These are phyloP conservation scores for Plasmopara viticola DNA, from an alignment of 352 stramenopile genomes.

Conservation along the genomic window DNA sequence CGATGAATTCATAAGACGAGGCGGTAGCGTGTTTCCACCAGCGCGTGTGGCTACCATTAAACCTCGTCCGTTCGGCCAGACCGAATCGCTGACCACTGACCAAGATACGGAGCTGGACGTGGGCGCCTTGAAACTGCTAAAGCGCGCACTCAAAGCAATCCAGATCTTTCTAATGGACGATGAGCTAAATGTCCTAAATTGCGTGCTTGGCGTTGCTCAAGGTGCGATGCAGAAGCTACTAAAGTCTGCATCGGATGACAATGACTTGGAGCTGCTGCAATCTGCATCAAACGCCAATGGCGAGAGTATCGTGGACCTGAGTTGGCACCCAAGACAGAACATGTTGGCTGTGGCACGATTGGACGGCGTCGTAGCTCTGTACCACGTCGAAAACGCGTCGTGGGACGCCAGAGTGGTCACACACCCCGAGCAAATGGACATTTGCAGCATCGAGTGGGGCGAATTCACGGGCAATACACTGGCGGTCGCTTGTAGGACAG, in stretches of 20 bases:
- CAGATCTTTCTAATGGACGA: constrained; percentile 56
- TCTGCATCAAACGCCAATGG: constrained; percentile 2
- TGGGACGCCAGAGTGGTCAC: constrained; percentile 65
- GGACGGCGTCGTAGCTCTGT: constrained; percentile 63
- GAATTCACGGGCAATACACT: constrained; percentile 49
- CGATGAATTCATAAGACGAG: constrained; percentile 58
- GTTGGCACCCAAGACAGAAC: constrained; percentile 50
- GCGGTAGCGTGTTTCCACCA: constrained; percentile 45
- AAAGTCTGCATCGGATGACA: constrained; percentile 19
- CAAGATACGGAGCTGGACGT: constrained; percentile 34
- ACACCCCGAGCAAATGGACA: constrained; percentile 45
- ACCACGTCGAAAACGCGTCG: constrained; percentile 40
- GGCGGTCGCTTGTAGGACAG: constrained; percentile 55
- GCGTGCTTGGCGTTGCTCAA: constrained; percentile 20
- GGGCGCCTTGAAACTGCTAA: constrained; percentile 38
- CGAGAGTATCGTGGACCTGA: constrained; percentile 50
- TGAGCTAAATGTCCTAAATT: constrained; percentile 45
- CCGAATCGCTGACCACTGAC: constrained; percentile 52
- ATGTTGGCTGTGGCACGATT: constrained; percentile 65
- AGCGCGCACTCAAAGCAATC: constrained; percentile 16
- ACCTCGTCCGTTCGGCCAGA: constrained; percentile 48
- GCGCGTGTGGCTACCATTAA: constrained; percentile 49
- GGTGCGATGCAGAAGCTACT: constrained; percentile 18
- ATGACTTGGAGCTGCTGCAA: constrained; percentile 21
- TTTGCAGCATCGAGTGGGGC: constrained; percentile 61